Evolutionary conservation across 1,139 yeast species (phyloP), one percentile per base, ranked within the genome.

Genomic region (Pneumocystis carinii): DNA sequence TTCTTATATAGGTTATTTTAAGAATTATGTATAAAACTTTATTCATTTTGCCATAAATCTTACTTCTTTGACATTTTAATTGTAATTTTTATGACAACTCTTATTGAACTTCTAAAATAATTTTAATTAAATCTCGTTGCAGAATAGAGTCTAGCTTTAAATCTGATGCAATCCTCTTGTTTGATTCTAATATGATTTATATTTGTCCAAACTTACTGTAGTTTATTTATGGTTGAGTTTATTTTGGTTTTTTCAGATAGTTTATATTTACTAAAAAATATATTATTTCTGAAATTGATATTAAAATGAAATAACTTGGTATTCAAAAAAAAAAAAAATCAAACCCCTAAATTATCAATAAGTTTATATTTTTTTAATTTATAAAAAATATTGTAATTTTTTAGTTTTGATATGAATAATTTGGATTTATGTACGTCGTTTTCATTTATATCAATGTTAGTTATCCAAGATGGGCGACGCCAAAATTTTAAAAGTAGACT

Each of bases 401-500:
- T 48, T 27, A 48, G 14, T 48, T 24, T 24, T 24, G 32, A 48
- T 48, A 12, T 48, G 14, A 48, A 48, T 24, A n/a, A 48, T 19
- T 48, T 24, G 15, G 19, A 48, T 12, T 3, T 24, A 24, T 5
- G 24, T 48, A 29, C 14, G n/a, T 48, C 14, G n/a, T 48, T 15
- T 12, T 37, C n/a, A 24, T 10, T 48, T 24, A 24, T 48, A 12
- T 48, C 12, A 24, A 48, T 10, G 15, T 24, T 12, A 48, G 55
- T 48, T 48, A 48, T 24, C 55, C 55, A 48, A 24, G 55, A 48
- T 24, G 76, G 75, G 10, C 74, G 73, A 63, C 66, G 67, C 80
- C 80, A 77, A 15, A 71, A 63, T 63, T 71, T 73, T 69, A 94
- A 77, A 70, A 83, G 70, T 67, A 94, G 77, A 1, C 97, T 89